A percentile compares a stretch with the other conserved stretches of the same genome.
Conservation (phyloP, 805 yeast species). For the Spathaspora arborariae region DNA sequence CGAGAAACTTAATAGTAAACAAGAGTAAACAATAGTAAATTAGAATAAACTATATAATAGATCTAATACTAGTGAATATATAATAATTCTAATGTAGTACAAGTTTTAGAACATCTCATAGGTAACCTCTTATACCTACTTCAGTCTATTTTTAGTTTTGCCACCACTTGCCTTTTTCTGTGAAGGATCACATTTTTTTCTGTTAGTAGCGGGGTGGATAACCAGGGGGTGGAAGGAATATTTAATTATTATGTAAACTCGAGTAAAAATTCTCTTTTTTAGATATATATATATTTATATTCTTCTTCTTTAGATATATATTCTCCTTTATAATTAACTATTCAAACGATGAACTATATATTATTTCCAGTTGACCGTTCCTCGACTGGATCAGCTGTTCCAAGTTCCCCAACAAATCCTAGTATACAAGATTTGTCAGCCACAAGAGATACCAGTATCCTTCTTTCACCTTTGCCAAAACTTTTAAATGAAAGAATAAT, state of each 20-base stretch:
- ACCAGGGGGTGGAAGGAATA: not conserved
- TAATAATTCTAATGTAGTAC: not conserved
- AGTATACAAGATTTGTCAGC: no score
- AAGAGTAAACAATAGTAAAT: no score
- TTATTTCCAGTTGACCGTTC: not conserved
- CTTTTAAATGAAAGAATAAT: conserved; percentile 5
- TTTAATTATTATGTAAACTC: not conserved
- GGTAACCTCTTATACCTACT: not conserved
- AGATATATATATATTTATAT: not conserved
- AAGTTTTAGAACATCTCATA: not conserved
- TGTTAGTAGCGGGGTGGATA: not conserved
- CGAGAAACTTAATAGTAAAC: no score
- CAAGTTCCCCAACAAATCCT: not conserved
- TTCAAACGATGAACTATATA: not conserved
- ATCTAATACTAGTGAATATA: not conserved
- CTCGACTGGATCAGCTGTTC: not conserved
- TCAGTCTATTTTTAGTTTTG: not conserved
- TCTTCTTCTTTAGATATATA: not conserved
- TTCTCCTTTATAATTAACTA: not conserved
- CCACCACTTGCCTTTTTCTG: not conserved
- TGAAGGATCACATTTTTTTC: no score
- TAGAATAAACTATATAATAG: no score
- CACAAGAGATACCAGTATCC: not conserved
- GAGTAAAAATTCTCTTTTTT: not conserved
- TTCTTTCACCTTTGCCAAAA: conserved; percentile 2